Base-by-base conservation (phyloP, 2,329 filamentous ascomycete genomes). In the Chaetomiaceae sp. region DNA sequence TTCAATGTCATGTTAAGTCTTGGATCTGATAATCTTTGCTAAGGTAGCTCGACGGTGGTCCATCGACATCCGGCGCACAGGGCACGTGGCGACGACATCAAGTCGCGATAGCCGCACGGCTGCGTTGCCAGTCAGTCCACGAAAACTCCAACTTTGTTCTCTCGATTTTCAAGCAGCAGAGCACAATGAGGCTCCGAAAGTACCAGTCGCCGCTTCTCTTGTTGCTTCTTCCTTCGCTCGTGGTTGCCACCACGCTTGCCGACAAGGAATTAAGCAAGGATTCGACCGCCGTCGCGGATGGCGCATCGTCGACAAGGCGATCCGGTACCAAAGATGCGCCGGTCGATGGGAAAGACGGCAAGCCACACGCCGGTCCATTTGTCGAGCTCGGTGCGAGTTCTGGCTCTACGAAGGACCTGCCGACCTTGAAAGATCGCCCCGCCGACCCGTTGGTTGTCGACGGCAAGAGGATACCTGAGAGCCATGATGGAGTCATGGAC, bases 291-390 rank as follows among this genome's bases (percentile, higher is more conserved):
- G 43, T 55, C 12, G 48, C 58, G n/a, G 57, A 61, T 36, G 53
- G 41, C 18, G 38, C 55, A 24, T 45, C 51, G 3, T 20, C 53
- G 35, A 53, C 58, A 20, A 69, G 67, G 51, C 68, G 67, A 43
- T 60, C 62, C 42, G 71, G 72, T 26, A 74, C 70, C 47, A 89
- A 89, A 64, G 84, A 93, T 70, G 88, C 86, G 46, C 91, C 91
- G 0, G 84, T 96, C 17, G 93, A 97, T 63, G 90, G 90, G 37
- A 84, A 86, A 58, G 93, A 97, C 68, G 93, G 93, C 38, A 93
- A 90, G 69, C 93, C 93, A 38, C 91, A 96, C 62, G 80, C 84
- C 17, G 93, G 93, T 2, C 93, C 93, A 6, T 83, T 80, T 60
- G 81, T 90, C 47, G 80, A 83, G 51, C 76, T 73, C 14, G 70